Percentiles rank a stretch among this genome's conserved stretches.
Evolutionary conservation across 495 filamentous ascomycete species (phyloP).

Genomic region (Podospora australis): DNA sequence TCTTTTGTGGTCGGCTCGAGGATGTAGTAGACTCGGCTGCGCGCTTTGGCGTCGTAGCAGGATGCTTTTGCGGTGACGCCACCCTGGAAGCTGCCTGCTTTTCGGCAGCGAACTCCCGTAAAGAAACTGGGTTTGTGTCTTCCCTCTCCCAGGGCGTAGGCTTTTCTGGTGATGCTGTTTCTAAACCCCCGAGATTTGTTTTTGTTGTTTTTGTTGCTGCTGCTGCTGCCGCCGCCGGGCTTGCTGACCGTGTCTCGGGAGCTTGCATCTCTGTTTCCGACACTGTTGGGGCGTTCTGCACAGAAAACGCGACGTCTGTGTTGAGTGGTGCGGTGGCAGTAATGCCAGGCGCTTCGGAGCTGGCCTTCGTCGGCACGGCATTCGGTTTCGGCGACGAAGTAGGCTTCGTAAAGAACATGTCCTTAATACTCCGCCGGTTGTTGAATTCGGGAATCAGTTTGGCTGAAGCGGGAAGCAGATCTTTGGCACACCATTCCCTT

Average conservation of each 20-base stretch:
- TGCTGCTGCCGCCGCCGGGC: too few relatives aligned
- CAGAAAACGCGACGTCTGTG: too few relatives aligned
- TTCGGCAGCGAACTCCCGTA: too few relatives aligned
- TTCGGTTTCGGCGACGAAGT: slow-evolving; percentile 11
- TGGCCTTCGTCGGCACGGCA: background rate
- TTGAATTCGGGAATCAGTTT: slow-evolving; percentile 85
- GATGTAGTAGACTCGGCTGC: slow-evolving; percentile 19
- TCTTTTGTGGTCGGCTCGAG: slow-evolving; percentile 32
- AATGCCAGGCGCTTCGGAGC: slow-evolving; percentile 5
- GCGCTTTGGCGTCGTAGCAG: slow-evolving; percentile 25
- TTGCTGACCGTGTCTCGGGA: too few relatives aligned
- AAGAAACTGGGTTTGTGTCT: too few relatives aligned
- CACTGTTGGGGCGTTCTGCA: too few relatives aligned
- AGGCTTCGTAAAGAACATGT: slow-evolving; percentile 74
- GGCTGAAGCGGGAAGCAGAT: slow-evolving; percentile 67
- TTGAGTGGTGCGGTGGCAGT: background rate
- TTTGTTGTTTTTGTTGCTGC: too few relatives aligned
- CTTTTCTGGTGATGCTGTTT: too few relatives aligned
- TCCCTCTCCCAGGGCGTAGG: too few relatives aligned
- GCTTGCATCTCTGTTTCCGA: too few relatives aligned
- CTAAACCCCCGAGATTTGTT: too few relatives aligned
- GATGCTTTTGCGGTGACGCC: slow-evolving; percentile 17
- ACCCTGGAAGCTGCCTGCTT: too few relatives aligned
- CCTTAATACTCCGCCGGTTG: slow-evolving; percentile 75
- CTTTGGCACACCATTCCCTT: slow-evolving; percentile 58